Base-by-base conservation (phyloP, 1,284 basidiomycete genomes). In the Microstroma glucosiphilum region DNA sequence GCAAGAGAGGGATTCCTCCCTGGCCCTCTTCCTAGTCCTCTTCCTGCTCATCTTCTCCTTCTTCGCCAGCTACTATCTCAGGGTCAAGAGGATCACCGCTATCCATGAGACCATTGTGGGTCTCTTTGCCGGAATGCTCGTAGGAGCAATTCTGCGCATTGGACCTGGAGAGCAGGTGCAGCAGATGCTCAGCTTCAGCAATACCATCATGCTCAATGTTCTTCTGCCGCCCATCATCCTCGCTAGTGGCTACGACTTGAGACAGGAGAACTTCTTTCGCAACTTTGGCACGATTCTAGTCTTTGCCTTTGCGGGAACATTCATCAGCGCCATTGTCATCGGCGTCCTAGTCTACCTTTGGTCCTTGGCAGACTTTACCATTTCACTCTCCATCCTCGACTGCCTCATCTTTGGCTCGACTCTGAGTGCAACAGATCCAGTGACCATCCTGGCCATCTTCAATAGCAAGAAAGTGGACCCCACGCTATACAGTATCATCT, bases 401-500 rank as follows among this genome's bases (percentile, higher is more conserved):
- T 97, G 94, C 77, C 85, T 99, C 48, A 91, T 89, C 55, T 97
- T 97, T 78, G 94, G 94, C 40, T 96, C 93, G 7, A 96, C 94
- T 1, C 83, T 99, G 13, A 94, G 91, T 40, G 94, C 96, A 0
- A 99, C 96, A 37, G 94, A 99, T 78, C 96, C 94, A 0, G 93
- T 98, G 40, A 98, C 96, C 1, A 96, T 99, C 77, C 84, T 99
- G 26, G 91, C 94, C 56, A 98, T 99, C 68, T 99, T 99, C 84
- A 93, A 63, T 75, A 91, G 94, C 68, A 91, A 96, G 82, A 96
- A 97, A 80, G 94, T 98, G 65, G 94, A 99, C 80, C 93, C 96
- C 0, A 96, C 97, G 80, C 84, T 99, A 4, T 98, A 98, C 82
- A 90, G 88, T 60, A 87, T 98, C 81, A 99, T 99, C 73, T 99